Percentiles rank a stretch among this genome's conserved stretches.
Evolutionary conservation across 208 protist species (phyloP).

Genomic region (Leishmania martiniquensis): DNA sequence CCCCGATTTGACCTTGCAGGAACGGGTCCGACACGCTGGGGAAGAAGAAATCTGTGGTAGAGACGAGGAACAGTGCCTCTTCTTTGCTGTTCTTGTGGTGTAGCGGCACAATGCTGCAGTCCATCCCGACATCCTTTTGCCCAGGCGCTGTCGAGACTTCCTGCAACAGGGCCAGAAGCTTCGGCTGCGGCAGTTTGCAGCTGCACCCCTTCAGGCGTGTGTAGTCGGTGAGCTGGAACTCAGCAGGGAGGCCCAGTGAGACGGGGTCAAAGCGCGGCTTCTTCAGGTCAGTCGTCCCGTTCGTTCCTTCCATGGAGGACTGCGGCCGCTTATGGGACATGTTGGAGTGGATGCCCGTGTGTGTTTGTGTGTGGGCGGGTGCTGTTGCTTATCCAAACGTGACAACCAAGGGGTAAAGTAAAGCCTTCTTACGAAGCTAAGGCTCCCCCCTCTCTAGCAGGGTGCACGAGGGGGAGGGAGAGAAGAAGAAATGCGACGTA

Average conservation of each 20-base stretch:
- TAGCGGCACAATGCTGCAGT: slow-evolving; percentile 94
- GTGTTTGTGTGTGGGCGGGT: background rate
- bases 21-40: slow-evolving; percentile 97
- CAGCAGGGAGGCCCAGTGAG: slow-evolving; percentile 66
- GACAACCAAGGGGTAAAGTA: background rate
- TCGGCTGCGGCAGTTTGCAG: slow-evolving; percentile 95
- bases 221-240: slow-evolving; percentile 92
- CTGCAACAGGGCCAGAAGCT: slow-evolving; percentile 88
- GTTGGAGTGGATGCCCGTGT: too few relatives aligned
- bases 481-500: too few relatives aligned
- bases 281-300: slow-evolving; percentile 27
- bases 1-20: slow-evolving; percentile 94
- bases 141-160: slow-evolving; percentile 70
- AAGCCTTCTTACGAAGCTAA: background rate
- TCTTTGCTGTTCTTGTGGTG: slow-evolving; percentile 48
- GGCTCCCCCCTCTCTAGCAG: background rate
- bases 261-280: slow-evolving; percentile 72
- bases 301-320: slow-evolving; percentile 19
- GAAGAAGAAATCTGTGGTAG: slow-evolving; percentile 98
- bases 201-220: slow-evolving; percentile 92
- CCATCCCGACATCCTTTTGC: slow-evolving; percentile 85
- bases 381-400: background rate
- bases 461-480: background rate
- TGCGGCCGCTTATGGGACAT: slow-evolving; percentile 24
- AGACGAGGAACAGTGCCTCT: slow-evolving; percentile 86